phyloP scores from a whole-genome alignment of 768 basidiomycete genomes.

The Chalciporus chontae region DNA sequence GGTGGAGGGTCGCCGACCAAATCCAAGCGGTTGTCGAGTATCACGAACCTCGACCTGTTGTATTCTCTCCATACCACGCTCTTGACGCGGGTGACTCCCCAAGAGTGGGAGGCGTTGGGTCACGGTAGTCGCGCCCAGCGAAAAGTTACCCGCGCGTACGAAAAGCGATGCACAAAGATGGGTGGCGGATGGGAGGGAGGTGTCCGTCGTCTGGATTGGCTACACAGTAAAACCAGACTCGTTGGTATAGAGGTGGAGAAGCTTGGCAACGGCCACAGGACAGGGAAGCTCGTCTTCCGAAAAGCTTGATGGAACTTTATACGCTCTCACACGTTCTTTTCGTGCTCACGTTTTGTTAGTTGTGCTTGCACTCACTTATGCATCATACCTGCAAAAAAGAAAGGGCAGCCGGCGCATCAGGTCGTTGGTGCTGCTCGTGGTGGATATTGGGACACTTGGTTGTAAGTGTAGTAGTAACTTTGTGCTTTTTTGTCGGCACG shows the following conservation, averaged over 20 bases:
- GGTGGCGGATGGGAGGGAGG: slow-evolving; percentile 68
- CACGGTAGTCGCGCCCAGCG: slow-evolving; percentile 54
- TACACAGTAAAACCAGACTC: slow-evolving; percentile 56
- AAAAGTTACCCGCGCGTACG: slow-evolving; percentile 57
- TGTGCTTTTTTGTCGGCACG: slow-evolving; percentile 6
- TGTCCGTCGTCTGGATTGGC: slow-evolving; percentile 65
- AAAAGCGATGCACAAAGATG: slow-evolving; percentile 57
- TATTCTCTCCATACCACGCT: slow-evolving; percentile 58
- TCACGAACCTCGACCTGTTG: slow-evolving; percentile 65
- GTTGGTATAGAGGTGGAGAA: slow-evolving; percentile 61
- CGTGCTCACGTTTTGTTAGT: neutral
- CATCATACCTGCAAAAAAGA: slow-evolving; percentile 2
- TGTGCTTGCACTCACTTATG: neutral
- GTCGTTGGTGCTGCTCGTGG: slow-evolving; percentile 6
- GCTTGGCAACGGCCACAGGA: slow-evolving; percentile 33
- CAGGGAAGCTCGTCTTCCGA: slow-evolving; percentile 49
- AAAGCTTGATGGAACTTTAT: slow-evolving; percentile 29
- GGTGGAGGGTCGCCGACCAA: slow-evolving; percentile 18
- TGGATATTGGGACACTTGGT: slow-evolving; percentile 18
- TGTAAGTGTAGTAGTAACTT: slow-evolving; percentile 13
- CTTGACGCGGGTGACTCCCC: slow-evolving; percentile 50
- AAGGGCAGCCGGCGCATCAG: slow-evolving; percentile 12
- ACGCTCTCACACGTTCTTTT: slow-evolving; percentile 6
- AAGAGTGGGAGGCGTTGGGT: slow-evolving; percentile 63
- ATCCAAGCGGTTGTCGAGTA: slow-evolving; percentile 25